Percentiles rank a stretch among this genome's conserved stretches.
Evolutionary conservation across 192 early-diverging fungal species (phyloP).

Genomic region (Linderina pennispora): DNA sequence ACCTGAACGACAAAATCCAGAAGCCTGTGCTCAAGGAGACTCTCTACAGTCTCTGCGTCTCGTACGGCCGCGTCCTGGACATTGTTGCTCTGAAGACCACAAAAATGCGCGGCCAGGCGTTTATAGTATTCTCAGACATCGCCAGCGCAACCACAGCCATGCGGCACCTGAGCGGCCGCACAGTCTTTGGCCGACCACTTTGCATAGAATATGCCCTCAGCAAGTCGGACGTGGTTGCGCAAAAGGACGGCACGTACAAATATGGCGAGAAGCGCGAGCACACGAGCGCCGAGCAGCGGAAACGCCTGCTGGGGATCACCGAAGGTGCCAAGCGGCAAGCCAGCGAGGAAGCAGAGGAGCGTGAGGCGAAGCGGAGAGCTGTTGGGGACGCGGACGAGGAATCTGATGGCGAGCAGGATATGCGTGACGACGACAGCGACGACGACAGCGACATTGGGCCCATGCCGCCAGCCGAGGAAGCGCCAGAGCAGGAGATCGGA

Average conservation of each 20-base stretch:
- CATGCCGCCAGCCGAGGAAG: conserved; percentile 3
- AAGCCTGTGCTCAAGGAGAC: conserved; percentile 70
- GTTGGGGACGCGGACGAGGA: conserved; percentile 3
- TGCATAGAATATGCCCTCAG: conserved; percentile 37
- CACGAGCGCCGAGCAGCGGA: conserved; percentile 29
- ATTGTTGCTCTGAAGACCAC: conserved; percentile 77
- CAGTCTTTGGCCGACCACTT: conserved; percentile 74
- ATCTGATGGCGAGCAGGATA: conserved; percentile 6
- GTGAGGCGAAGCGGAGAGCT: neutral
- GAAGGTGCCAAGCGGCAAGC: conserved; percentile 13
- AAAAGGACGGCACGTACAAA: conserved; percentile 25
- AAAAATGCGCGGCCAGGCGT: conserved; percentile 92
- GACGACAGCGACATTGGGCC: conserved; percentile 34
- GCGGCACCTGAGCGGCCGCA: conserved; percentile 81
- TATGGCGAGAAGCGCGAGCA: conserved; percentile 29
- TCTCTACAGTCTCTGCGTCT: conserved; percentile 85
- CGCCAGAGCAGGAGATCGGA: neutral
- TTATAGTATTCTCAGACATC: conserved; percentile 84
- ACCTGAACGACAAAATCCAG: conserved; percentile 79
- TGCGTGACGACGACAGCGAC: conserved; percentile 5
- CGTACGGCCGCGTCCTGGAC: conserved; percentile 82
- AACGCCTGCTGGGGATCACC: conserved; percentile 20
- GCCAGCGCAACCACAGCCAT: conserved; percentile 78
- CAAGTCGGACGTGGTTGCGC: conserved; percentile 31
- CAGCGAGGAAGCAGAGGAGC: conserved; percentile 1